These are phyloP conservation scores for Cocos nucifera DNA, from an alignment of 176 grass and related monocot species.

Conservation along the genomic window DNA sequence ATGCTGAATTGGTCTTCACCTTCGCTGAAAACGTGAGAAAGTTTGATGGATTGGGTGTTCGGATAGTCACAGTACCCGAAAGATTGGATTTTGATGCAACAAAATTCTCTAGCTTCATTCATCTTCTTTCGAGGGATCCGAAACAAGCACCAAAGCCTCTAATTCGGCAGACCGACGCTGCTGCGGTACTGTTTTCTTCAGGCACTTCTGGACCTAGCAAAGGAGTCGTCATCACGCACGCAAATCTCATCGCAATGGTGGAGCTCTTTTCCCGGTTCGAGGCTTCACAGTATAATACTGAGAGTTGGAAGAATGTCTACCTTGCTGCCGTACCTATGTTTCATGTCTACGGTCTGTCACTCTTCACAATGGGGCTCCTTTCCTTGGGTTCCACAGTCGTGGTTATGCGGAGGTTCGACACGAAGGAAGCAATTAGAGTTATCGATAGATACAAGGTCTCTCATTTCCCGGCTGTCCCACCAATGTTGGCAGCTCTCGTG, in stretches of 20 bases:
- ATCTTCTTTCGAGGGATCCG: conserved; percentile 13
- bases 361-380: conserved; percentile 71
- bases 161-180: conserved; percentile 45
- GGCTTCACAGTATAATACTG: conserved; percentile 40
- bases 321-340: conserved; percentile 78
- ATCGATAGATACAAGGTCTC: conserved; percentile 46
- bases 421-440: conserved; percentile 26
- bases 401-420: conserved; percentile 62
- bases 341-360: conserved; percentile 78
- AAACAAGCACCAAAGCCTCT: conserved; percentile 1
- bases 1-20: conserved; percentile 35
- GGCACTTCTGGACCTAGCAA: conserved; percentile 65
- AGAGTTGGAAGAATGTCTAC: conserved; percentile 62
- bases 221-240: conserved; percentile 64
- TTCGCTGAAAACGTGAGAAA: conserved; percentile 22
- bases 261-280: conserved; percentile 68
- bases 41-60: conserved; percentile 16
- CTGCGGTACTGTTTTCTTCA: conserved; percentile 78
- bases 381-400: conserved; percentile 65
- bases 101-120: conserved; percentile 33
- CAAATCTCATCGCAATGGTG: conserved; percentile 70
- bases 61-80: conserved; percentile 43
- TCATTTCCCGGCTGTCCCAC: conserved; percentile 60
- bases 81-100: conserved; percentile 4
- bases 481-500: conserved; percentile 44